Evolutionary conservation across 108 stramenopile species (phyloP).

Genomic region (Skeletonema potamos): DNA sequence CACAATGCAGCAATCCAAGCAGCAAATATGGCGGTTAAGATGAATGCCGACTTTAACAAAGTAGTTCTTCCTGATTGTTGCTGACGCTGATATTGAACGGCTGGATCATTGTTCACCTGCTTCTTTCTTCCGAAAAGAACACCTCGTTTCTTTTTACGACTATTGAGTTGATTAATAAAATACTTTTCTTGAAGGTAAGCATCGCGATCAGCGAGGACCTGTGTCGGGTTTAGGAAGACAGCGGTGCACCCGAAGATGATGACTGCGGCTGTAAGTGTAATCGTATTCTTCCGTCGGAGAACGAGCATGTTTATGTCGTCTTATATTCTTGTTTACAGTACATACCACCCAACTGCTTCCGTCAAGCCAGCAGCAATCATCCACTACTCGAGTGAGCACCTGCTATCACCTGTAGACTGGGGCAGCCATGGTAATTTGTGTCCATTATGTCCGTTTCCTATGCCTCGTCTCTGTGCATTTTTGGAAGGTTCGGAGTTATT

Average conservation of each 20-base stretch:
- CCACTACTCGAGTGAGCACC: no score
- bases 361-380: not conserved
- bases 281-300: not conserved
- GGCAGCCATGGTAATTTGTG: no score
- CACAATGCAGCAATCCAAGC: not conserved
- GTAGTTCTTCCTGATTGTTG: no score
- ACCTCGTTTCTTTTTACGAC: not conserved
- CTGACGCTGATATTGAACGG: slow-evolving; percentile 1
- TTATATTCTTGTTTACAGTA: not conserved
- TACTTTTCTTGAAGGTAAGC: not conserved
- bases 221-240: not conserved
- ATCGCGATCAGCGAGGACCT: not conserved
- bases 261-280: not conserved
- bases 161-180: not conserved
- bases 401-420: no score
- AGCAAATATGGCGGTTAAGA: not conserved
- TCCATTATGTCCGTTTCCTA: no score
- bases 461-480: no score
- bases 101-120: not conserved
- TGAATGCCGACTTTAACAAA: not conserved
- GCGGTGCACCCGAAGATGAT: not conserved
- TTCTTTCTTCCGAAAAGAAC: not conserved
- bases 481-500: no score
- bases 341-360: no score
- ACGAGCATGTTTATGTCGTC: not conserved